Percentiles rank a stretch among this genome's conserved stretches.
Evolutionary conservation across 202 grass and related monocot genomes (phyloP).

Genomic region (Musa balbisiana): DNA sequence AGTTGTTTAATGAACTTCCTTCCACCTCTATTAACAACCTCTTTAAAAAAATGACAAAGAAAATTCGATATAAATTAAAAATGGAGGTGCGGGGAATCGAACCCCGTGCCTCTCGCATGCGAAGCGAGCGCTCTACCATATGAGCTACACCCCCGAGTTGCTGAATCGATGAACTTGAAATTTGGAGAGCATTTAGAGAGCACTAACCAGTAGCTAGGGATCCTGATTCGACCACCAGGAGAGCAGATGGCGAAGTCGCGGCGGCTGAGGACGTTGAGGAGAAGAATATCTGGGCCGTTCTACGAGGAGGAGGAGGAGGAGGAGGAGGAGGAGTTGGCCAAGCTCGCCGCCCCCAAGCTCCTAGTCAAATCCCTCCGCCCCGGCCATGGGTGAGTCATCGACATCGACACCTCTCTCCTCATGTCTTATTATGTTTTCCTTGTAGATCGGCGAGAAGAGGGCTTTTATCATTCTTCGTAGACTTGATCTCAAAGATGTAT

Average conservation of each 20-base stretch:
- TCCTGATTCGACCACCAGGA: background rate
- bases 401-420: background rate
- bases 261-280: conserved; percentile 56
- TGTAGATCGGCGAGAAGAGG: no score
- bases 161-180: fast-evolving
- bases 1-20: no score
- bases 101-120: conserved; percentile 33
- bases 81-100: conserved; percentile 40
- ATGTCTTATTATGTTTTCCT: background rate
- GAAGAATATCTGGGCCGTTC: conserved; percentile 68
- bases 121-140: conserved; percentile 31
- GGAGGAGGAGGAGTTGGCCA: conserved; percentile 67
- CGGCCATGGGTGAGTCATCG: conserved; percentile 43
- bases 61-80: background rate
- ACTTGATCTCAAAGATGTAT: no score
- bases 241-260: conserved; percentile 69
- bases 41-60: background rate
- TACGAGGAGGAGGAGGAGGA: no score
- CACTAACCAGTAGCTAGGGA: background rate
- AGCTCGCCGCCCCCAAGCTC: conserved; percentile 56
- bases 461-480: no score
- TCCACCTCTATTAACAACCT: no score
- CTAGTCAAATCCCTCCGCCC: conserved; percentile 35
- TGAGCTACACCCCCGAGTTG: conserved; percentile 23
- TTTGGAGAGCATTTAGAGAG: no score